Evolutionary conservation across 2,329 filamentous ascomycete genomes (phyloP), one percentile per base, ranked within the genome.

Genomic region (Penicillium psychrosexuale): DNA sequence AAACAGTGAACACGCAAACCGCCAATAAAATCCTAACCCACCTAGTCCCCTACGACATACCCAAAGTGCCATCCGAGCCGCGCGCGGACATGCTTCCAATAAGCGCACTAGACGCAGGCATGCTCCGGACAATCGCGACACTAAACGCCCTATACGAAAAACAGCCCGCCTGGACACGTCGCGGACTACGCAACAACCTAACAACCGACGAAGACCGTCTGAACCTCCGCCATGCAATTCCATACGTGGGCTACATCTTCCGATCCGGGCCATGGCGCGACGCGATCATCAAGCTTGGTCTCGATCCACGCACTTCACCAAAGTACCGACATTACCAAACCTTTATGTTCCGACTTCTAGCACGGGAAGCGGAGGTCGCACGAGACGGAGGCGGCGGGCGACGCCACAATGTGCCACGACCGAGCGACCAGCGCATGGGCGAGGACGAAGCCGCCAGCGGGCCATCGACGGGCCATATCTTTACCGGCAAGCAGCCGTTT

Each of bases 191-290:
- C 64, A 97, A 96, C 72, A 81, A 83, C 49, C 79, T 97, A 30
- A 65, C 66, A 6, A 73, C 75, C 33, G 73, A 75, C 58, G 76
- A 80, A 46, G 78, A 79, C 55, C 78, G 80, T 27, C 78, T 79
- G 50, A 73, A 77, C 17, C 76, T 96, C 57, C 88, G 90, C 65
- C 83, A 88, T 67, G 89, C 89, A 44, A 83, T 92, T 49, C 88
- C 91, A 59, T 93, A 94, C 65, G 85, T 90, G 5, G 91, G 89
- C 8, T 99, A 96, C 75, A 90, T 92, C 73, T 97, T 97, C 79
- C 88, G 89, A 56, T 91, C 89, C 22, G 94, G 94, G 0, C 92
- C 94, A 0, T 99, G 91, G 88, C 84, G 91, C 60, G 92, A 97
- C 71, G 87, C 89, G 3, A 85, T 97, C 51, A 84, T 97, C 60